Conservation (phyloP, 306 rosid species). For the Sphenostylis stenocarpa region DNA sequence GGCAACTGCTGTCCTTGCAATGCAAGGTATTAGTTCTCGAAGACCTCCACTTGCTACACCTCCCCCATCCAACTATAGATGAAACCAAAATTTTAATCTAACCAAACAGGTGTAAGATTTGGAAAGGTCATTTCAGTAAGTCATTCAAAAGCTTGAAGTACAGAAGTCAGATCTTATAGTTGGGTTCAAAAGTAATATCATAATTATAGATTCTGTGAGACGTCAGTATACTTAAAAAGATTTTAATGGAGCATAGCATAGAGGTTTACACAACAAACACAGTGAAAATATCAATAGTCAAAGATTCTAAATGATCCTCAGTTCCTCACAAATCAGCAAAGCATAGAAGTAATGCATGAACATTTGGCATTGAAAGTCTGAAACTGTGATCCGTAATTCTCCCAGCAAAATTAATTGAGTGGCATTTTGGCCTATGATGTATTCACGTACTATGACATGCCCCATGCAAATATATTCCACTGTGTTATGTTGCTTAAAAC, state of each 20-base stretch:
- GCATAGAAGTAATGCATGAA: background rate
- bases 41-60: slow-evolving; percentile 99
- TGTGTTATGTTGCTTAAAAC: slow-evolving; percentile 5
- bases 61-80: slow-evolving; percentile 84
- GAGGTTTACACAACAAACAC: background rate
- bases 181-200: background rate
- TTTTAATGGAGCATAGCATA: background rate
- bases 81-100: slow-evolving; percentile 34
- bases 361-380: background rate
- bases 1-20: slow-evolving; percentile 93
- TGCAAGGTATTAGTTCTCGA: slow-evolving; percentile 94
- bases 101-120: background rate
- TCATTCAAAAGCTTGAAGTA: background rate
- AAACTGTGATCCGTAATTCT: background rate
- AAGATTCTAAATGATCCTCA: slow-evolving; percentile 12
- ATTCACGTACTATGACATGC: slow-evolving; percentile 11
- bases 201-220: background rate
- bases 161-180: slow-evolving; percentile 17
- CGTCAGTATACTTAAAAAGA: background rate
- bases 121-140: background rate
- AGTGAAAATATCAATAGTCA: background rate
- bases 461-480: slow-evolving; percentile 10
- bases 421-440: background rate
- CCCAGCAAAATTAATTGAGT: background rate
- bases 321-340: background rate